These are phyloP conservation scores for Chlorophyllum brunneum DNA, from an alignment of 768 basidiomycete genomes.

Conservation along the genomic window DNA sequence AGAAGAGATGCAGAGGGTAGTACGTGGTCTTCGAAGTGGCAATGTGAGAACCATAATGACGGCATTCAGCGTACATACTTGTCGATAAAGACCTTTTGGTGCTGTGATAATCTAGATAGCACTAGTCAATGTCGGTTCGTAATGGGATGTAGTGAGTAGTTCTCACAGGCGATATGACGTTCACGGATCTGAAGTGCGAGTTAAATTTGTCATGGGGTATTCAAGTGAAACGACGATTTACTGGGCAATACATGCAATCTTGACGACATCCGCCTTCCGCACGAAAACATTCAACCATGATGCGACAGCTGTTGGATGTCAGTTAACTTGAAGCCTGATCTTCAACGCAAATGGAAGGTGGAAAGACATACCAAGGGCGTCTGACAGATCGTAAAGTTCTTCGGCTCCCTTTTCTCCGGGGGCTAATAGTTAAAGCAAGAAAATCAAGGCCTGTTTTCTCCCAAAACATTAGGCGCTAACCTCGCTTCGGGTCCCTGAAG, in stretches of 20 bases:
- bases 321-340: too few species aligned
- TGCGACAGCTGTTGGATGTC: constrained; percentile 43
- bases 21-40: constrained; percentile 40
- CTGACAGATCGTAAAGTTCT: constrained; percentile 51
- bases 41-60: neutral
- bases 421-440: constrained; percentile 22
- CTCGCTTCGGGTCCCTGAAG: constrained; percentile 39
- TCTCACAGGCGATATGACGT: constrained; percentile 44
- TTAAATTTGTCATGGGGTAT: neutral
- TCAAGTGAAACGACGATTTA: constrained; percentile 25
- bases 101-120: constrained; percentile 38
- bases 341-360: too few species aligned
- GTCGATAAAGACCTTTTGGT: constrained; percentile 35
- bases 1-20: constrained; percentile 50
- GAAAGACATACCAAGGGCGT: constrained; percentile 41
- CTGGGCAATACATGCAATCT: constrained; percentile 62
- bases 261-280: constrained; percentile 53
- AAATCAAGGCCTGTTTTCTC: too few species aligned
- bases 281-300: constrained; percentile 61
- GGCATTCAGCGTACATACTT: constrained; percentile 16
- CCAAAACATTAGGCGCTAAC: too few species aligned
- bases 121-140: neutral
- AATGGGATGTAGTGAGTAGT: neutral
- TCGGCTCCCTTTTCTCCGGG: constrained; percentile 48
- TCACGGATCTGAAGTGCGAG: constrained; percentile 29